phyloP scores from a whole-genome alignment of 2,329 filamentous ascomycete species.

The Sclerotinia glacialis region DNA sequence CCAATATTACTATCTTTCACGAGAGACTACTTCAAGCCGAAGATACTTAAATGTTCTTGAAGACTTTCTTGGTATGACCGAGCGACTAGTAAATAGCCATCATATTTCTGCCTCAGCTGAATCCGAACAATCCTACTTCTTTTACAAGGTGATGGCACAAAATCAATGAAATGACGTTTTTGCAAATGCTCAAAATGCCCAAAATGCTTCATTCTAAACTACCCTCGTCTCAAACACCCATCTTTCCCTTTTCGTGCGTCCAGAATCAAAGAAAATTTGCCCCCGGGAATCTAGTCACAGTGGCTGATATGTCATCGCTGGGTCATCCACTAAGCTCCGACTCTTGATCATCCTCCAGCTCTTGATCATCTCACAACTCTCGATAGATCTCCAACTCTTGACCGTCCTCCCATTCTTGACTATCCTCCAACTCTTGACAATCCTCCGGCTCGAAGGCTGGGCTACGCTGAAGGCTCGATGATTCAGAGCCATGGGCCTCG shows the following conservation, averaged over 20 bases:
- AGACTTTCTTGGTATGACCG: not conserved
- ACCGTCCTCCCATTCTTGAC: too few relatives aligned
- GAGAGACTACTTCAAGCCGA: too few relatives aligned
- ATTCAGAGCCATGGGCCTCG: too few relatives aligned
- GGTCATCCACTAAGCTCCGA: not conserved
- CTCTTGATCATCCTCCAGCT: not conserved
- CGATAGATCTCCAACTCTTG: not conserved
- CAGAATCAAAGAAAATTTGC: not conserved
- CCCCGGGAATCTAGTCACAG: not conserved
- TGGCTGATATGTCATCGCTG: not conserved
- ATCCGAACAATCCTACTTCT: not conserved
- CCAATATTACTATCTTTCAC: too few relatives aligned
- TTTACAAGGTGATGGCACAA: not conserved
- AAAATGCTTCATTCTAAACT: not conserved
- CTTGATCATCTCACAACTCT: too few relatives aligned
- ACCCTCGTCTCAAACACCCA: too few relatives aligned
- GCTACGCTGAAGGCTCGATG: not conserved
- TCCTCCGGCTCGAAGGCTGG: not conserved
- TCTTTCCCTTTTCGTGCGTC: not conserved
- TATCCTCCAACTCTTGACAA: not conserved
- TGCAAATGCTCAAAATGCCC: not conserved
- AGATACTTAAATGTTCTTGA: not conserved
- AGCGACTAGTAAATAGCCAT: too few relatives aligned
- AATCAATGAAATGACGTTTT: not conserved
- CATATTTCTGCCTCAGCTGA: not conserved